Evolutionary conservation across 306 rosid genomes (phyloP).

Genomic region (Gynostemma pentaphyllum): DNA sequence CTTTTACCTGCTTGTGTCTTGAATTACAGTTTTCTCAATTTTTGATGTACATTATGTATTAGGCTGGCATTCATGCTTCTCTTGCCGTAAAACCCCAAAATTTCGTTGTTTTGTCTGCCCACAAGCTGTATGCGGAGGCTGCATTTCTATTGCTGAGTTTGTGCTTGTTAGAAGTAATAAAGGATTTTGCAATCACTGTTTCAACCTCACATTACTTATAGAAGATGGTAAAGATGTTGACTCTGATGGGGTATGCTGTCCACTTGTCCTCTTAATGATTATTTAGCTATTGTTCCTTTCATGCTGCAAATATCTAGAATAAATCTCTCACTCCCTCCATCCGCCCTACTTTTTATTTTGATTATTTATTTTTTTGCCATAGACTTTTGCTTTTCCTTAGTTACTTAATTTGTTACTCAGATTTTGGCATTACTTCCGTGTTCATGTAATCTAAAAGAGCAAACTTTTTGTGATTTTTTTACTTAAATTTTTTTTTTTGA

Average conservation of each 20-base stretch:
- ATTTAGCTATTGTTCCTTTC: background rate
- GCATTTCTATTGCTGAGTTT: slow-evolving; percentile 31
- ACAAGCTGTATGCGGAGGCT: slow-evolving; percentile 44
- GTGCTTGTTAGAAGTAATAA: slow-evolving; percentile 19
- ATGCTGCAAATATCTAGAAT: background rate
- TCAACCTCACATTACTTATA: slow-evolving; percentile 38
- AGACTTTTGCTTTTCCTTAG: background rate
- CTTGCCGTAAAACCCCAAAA: slow-evolving; percentile 38
- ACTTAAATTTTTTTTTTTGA: background rate
- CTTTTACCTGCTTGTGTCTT: background rate
- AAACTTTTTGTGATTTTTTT: background rate
- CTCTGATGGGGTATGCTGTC: slow-evolving; percentile 51
- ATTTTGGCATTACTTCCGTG: background rate
- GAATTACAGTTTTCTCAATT: background rate
- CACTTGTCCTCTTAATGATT: background rate
- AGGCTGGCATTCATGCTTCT: slow-evolving; percentile 52
- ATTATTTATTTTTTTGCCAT: background rate
- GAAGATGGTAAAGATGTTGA: slow-evolving; percentile 39
- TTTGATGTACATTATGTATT: slow-evolving; percentile 12
- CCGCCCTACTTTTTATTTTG: background rate
- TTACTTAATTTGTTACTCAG: background rate
- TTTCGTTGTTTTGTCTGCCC: slow-evolving; percentile 69
- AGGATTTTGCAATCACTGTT: slow-evolving; percentile 53
- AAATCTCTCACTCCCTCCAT: background rate
- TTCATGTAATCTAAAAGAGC: background rate